phyloP scores from a whole-genome alignment of 108 stramenopile species.

The Discostella pseudostelligera region DNA sequence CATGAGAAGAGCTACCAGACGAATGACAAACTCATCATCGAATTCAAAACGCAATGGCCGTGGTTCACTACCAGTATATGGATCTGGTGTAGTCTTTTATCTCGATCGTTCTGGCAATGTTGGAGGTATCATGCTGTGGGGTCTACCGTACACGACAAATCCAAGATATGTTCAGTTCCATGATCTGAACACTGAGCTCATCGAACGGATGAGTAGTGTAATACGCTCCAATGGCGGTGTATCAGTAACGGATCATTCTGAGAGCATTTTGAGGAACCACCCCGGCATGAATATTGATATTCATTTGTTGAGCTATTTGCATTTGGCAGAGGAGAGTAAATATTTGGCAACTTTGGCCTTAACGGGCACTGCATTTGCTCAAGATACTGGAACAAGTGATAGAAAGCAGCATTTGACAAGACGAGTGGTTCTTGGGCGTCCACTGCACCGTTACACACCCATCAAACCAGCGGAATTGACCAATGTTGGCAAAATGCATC shows the following conservation, averaged over 20 bases:
- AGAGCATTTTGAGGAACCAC: constrained; percentile 18
- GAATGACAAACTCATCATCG: not conserved
- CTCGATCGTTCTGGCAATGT: constrained; percentile 68
- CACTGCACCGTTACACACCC: constrained; percentile 75
- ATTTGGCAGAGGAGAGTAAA: constrained; percentile 65
- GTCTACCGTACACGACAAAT: constrained; percentile 63
- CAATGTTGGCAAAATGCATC: constrained; percentile 56
- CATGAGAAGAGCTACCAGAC: constrained; percentile 41
- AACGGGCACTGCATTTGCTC: too few species aligned
- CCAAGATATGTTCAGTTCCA: constrained; percentile 25
- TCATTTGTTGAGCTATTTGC: constrained; percentile 47
- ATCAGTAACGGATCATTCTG: constrained; percentile 55
- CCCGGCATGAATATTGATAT: constrained; percentile 40
- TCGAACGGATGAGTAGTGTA: constrained; percentile 58
- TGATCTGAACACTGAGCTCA: constrained; percentile 53
- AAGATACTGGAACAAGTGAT: not conserved
- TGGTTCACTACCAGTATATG: constrained; percentile 60
- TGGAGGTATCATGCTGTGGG: constrained; percentile 86
- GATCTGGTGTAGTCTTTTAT: constrained; percentile 81
- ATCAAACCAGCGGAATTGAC: constrained; percentile 50
- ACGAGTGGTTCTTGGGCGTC: constrained; percentile 17
- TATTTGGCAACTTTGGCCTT: constrained; percentile 58
- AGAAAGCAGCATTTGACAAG: constrained; percentile 5
- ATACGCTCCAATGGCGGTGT: constrained; percentile 69
- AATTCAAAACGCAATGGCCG: constrained; percentile 6